phyloP scores from a whole-genome alignment of 2,329 filamentous ascomycete genomes.

The Fusarium circinatum region DNA sequence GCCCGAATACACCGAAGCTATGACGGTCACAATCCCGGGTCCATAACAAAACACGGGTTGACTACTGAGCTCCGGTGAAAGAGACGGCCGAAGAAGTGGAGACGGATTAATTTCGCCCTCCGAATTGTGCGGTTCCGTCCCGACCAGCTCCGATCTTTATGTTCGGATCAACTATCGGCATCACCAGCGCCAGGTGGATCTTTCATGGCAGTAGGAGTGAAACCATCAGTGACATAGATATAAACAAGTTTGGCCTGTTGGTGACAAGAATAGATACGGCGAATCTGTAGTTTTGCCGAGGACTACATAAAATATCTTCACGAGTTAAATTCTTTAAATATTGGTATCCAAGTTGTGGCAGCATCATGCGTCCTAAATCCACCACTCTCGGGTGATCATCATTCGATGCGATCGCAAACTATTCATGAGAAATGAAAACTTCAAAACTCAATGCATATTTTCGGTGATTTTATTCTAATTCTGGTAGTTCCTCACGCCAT shows the following conservation, averaged over 20 bases:
- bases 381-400: neutral
- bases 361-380: neutral
- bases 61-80: neutral
- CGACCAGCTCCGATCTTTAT: neutral
- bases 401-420: neutral
- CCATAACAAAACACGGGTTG: neutral
- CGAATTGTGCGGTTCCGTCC: conserved; percentile 14
- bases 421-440: neutral
- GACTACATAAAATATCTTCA: too few species aligned
- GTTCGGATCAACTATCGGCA: conserved; percentile 1
- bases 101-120: conserved; percentile 20
- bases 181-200: neutral
- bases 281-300: neutral
- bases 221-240: neutral
- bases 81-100: conserved; percentile 9
- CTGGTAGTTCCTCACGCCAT: neutral
- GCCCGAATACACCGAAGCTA: conserved; percentile 2
- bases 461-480: neutral
- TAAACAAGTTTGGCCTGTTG: neutral
- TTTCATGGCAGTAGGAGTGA: neutral
- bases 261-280: neutral
- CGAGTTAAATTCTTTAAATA: neutral
- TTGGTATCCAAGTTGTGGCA: neutral
- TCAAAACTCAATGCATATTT: neutral
- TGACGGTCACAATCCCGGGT: neutral